Evolutionary conservation across 108 stramenopile species (phyloP).

Genomic region (Nitzschia sp.): DNA sequence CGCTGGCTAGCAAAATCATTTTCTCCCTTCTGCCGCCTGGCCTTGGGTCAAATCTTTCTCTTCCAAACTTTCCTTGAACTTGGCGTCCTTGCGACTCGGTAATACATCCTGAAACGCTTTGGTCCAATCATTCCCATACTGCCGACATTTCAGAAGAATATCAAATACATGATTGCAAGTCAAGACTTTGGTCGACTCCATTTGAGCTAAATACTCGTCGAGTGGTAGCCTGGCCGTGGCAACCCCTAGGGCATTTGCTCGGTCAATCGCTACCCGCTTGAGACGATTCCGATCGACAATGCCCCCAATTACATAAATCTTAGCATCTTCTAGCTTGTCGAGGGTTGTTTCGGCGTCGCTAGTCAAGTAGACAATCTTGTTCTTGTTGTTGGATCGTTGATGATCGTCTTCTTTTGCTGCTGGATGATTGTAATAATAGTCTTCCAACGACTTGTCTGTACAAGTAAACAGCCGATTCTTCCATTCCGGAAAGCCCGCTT

Average conservation of each 20-base stretch:
- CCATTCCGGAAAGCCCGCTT: slow-evolving; percentile 80
- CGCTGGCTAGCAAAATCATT: no score
- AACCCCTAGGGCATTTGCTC: slow-evolving; percentile 60
- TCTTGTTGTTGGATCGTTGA: no score
- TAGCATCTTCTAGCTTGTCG: slow-evolving; percentile 46
- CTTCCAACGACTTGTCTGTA: slow-evolving; percentile 16
- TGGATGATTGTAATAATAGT: slow-evolving; percentile 27
- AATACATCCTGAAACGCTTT: slow-evolving; percentile 64
- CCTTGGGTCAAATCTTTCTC: no score
- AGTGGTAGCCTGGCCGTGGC: slow-evolving; percentile 58
- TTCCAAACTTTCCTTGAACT: no score
- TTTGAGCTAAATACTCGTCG: slow-evolving; percentile 5
- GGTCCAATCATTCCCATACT: slow-evolving; percentile 66
- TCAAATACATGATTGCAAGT: slow-evolving; percentile 86
- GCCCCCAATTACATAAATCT: slow-evolving; percentile 82
- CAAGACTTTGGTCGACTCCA: slow-evolving; percentile 39
- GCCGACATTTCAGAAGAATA: slow-evolving; percentile 66
- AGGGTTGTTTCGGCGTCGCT: slow-evolving; percentile 70
- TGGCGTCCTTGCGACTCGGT: slow-evolving; percentile 65
- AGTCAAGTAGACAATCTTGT: slow-evolving; percentile 75
- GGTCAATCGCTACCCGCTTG: slow-evolving; percentile 51
- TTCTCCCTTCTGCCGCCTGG: no score
- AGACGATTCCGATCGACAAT: slow-evolving; percentile 86
- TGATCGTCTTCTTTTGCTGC: no score
- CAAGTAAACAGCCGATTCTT: slow-evolving; percentile 50